Evolutionary conservation across 2,329 filamentous ascomycete species (phyloP).

Genomic region (Magnaporthales sp.): DNA sequence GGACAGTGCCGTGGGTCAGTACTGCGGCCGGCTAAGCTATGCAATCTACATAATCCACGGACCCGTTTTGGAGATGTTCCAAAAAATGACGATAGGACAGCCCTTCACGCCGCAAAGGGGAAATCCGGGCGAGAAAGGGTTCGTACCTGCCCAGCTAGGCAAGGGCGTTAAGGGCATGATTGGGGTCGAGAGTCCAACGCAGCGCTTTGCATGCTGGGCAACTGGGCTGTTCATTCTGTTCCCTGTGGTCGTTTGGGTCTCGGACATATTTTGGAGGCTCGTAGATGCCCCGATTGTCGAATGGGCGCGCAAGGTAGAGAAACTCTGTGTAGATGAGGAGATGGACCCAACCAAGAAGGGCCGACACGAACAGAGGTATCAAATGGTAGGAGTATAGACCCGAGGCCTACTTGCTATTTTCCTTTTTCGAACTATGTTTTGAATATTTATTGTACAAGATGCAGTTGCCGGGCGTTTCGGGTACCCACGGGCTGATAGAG

Average conservation of each 20-base stretch:
- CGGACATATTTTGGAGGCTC: conserved; percentile 50
- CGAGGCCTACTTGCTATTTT: neutral
- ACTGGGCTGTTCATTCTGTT: conserved; percentile 26
- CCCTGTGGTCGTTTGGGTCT: conserved; percentile 38
- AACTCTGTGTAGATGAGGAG: conserved; percentile 14
- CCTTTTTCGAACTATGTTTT: neutral
- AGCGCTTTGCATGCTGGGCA: conserved; percentile 24
- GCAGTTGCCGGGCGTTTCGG: neutral
- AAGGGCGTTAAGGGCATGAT: conserved; percentile 22
- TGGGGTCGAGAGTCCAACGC: conserved; percentile 18
- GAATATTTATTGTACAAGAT: neutral
- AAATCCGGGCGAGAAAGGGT: conserved; percentile 13
- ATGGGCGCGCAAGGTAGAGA: conserved; percentile 19
- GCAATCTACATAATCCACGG: conserved; percentile 52
- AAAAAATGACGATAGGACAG: conserved; percentile 19
- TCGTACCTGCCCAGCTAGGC: conserved; percentile 14
- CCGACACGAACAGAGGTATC: neutral
- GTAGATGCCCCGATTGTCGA: conserved; percentile 37
- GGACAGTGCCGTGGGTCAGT: conserved; percentile 38
- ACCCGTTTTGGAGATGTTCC: conserved; percentile 31
- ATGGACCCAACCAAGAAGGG: neutral
- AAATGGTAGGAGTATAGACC: neutral
- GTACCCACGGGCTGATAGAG: neutral
- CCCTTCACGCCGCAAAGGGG: conserved; percentile 14
- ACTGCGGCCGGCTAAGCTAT: conserved; percentile 48